Conservation (phyloP, 495 filamentous ascomycete species). For the Penicillium ochrochloron region DNA sequence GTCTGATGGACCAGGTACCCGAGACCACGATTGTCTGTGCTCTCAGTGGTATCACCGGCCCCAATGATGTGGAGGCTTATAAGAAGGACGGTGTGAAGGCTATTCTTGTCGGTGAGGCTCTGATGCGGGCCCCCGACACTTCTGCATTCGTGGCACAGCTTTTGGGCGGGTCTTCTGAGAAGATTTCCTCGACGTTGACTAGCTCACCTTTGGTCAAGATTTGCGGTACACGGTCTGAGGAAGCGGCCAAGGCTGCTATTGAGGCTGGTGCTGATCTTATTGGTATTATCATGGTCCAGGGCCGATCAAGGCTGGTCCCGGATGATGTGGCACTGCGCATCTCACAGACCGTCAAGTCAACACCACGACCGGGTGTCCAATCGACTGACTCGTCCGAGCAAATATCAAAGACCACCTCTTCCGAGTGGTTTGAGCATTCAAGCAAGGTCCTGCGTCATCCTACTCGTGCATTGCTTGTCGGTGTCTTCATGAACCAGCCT, state of each 20-base stretch:
- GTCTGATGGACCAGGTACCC: conserved; percentile 83
- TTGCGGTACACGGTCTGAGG: conserved; percentile 87
- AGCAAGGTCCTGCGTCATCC: conserved; percentile 54
- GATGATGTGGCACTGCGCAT: conserved; percentile 79
- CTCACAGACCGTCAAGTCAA: conserved; percentile 74
- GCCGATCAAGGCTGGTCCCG: conserved; percentile 76
- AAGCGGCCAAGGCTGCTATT: conserved; percentile 79
- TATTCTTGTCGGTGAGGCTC: conserved; percentile 90
- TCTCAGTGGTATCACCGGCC: conserved; percentile 88
- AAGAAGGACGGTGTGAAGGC: conserved; percentile 88
- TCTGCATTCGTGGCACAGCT: conserved; percentile 81
- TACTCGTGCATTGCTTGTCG: conserved; percentile 78
- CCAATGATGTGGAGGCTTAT: conserved; percentile 89
- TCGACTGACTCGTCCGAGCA: conserved; percentile 28
- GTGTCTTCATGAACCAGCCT: conserved; percentile 92
- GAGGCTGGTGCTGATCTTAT: conserved; percentile 89
- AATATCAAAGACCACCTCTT: conserved; percentile 41
- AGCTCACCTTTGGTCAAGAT: conserved; percentile 80
- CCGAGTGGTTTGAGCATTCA: conserved; percentile 69
- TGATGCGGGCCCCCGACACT: conserved; percentile 86
- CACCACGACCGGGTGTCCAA: conserved; percentile 51
- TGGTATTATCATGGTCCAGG: conserved; percentile 88
- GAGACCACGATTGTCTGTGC: conserved; percentile 90
- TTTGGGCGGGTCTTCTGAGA: conserved; percentile 60
- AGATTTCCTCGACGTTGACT: conserved; percentile 19